These are phyloP conservation scores for Amphicarpaea edgeworthii DNA, from an alignment of 306 rosid species.

Conservation along the genomic window DNA sequence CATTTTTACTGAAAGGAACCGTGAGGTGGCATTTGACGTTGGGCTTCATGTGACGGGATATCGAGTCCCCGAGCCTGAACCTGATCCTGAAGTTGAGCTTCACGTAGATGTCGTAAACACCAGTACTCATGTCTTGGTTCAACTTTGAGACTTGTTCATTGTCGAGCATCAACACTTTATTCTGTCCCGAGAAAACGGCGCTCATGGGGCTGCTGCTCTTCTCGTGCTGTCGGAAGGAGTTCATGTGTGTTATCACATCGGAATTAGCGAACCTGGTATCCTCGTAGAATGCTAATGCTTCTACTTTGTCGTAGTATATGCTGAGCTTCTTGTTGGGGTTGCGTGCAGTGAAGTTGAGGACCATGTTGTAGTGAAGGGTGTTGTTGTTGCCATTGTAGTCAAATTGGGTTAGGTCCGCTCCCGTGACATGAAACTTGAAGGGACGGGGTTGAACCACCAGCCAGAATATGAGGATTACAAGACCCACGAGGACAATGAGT, in stretches of 20 bases:
- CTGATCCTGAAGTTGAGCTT: conserved; percentile 63
- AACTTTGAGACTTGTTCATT: conserved; percentile 35
- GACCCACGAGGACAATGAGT: too few relatives aligned
- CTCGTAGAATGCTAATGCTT: conserved; percentile 47
- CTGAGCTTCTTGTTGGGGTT: conserved; percentile 58
- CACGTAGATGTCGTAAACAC: conserved; percentile 53
- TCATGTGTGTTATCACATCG: conserved; percentile 46
- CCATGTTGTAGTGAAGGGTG: conserved; percentile 52
- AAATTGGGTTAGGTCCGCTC: too few relatives aligned
- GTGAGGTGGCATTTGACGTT: conserved; percentile 60
- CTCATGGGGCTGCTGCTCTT: conserved; percentile 51
- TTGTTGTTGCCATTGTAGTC: conserved; percentile 23
- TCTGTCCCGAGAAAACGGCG: conserved; percentile 52
- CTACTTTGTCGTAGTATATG: conserved; percentile 54
- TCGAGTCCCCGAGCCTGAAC: conserved; percentile 52
- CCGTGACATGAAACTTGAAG: too few relatives aligned
- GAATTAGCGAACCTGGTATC: conserved; percentile 22
- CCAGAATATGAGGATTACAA: too few relatives aligned
- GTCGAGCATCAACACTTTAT: conserved; percentile 19
- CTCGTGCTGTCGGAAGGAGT: conserved; percentile 49
- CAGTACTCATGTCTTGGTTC: conserved; percentile 44
- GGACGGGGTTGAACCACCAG: too few relatives aligned
- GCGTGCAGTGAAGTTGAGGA: conserved; percentile 53
- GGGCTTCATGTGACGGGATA: conserved; percentile 50
- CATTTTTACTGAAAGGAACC: conserved; percentile 53